phyloP scores from a whole-genome alignment of 2,329 filamentous ascomycete species.

The Stachybotrys chlorohalonatus region DNA sequence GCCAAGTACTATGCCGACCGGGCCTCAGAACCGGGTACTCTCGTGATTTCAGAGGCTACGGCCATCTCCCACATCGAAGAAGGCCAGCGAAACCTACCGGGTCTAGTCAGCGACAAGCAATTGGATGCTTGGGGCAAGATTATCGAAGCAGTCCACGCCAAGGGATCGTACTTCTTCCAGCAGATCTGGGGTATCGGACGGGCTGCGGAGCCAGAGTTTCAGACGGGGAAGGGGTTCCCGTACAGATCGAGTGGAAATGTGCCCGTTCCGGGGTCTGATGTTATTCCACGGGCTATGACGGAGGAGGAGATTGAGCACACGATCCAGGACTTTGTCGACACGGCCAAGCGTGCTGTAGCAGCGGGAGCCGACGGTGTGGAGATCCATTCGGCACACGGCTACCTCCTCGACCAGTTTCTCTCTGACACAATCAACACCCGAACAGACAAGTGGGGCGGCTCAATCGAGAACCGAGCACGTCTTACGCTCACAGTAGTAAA shows the following conservation, averaged over 20 bases:
- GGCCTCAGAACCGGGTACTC: constrained; percentile 24
- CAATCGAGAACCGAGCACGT: constrained; percentile 39
- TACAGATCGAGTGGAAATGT: constrained; percentile 2
- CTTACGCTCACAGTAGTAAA: constrained; percentile 36
- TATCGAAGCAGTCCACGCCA: constrained; percentile 51
- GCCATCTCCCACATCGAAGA: constrained; percentile 21
- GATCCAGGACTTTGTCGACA: constrained; percentile 48
- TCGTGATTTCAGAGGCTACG: constrained; percentile 35
- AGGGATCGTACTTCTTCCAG: constrained; percentile 48
- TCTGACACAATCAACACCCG: constrained; percentile 36
- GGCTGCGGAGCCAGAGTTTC: constrained; percentile 19
- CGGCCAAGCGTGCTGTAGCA: constrained; percentile 45
- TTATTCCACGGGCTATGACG: constrained; percentile 51
- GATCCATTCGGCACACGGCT: constrained; percentile 42
- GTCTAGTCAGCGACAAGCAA: constrained; percentile 35
- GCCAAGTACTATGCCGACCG: constrained; percentile 30
- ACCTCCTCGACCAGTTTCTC: constrained; percentile 51
- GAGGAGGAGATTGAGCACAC: constrained; percentile 52
- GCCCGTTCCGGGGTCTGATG: constrained; percentile 35
- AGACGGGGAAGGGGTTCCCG: neutral
- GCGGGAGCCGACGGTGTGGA: constrained; percentile 64
- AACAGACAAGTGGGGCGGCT: constrained; percentile 43
- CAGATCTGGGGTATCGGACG: constrained; percentile 57
- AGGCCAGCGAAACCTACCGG: constrained; percentile 35
- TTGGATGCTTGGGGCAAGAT: constrained; percentile 49